Conservation (phyloP, 352 stramenopile species). For the Elongisporangium prolatum region DNA sequence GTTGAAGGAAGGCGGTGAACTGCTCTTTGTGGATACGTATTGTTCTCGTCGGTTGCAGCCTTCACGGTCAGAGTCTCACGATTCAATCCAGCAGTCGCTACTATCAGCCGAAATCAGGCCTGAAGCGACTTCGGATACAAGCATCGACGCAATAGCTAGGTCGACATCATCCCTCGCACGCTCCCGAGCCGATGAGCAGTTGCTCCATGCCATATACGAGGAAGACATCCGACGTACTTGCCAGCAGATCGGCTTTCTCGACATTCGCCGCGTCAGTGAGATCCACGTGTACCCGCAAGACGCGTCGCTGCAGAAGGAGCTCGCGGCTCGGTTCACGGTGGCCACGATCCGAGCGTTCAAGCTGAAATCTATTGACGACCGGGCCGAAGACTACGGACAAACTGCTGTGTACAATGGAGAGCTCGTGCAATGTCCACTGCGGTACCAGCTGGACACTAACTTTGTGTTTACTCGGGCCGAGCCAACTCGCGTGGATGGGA, state of each 20-base stretch:
- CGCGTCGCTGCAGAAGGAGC: background rate
- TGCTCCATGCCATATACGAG: conserved; percentile 18
- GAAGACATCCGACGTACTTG: conserved; percentile 42
- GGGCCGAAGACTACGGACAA: conserved; percentile 55
- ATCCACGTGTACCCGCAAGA: conserved; percentile 1
- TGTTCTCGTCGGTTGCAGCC: conserved; percentile 18
- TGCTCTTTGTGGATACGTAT: conserved; percentile 25
- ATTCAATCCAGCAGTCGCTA: background rate
- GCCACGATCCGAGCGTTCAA: conserved; percentile 37
- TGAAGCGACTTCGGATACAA: background rate
- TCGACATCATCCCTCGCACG: background rate
- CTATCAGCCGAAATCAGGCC: background rate
- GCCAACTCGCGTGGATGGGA: conserved; percentile 30
- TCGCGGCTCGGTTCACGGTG: conserved; percentile 15
- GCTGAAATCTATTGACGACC: conserved; percentile 29
- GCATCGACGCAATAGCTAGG: background rate
- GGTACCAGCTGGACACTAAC: conserved; percentile 30
- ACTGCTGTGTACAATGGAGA: conserved; percentile 30
- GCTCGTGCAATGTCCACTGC: background rate
- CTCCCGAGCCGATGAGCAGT: background rate
- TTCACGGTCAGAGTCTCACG: background rate
- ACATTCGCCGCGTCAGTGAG: conserved; percentile 10
- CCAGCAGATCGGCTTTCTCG: conserved; percentile 26
- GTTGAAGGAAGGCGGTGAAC: conserved; percentile 45
- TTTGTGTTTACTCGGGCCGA: conserved; percentile 32